Evolutionary conservation across 75 land plant species (phyloP), one percentile per base, ranked within the genome.

Genomic region (Chamaecyparis obtusa): DNA sequence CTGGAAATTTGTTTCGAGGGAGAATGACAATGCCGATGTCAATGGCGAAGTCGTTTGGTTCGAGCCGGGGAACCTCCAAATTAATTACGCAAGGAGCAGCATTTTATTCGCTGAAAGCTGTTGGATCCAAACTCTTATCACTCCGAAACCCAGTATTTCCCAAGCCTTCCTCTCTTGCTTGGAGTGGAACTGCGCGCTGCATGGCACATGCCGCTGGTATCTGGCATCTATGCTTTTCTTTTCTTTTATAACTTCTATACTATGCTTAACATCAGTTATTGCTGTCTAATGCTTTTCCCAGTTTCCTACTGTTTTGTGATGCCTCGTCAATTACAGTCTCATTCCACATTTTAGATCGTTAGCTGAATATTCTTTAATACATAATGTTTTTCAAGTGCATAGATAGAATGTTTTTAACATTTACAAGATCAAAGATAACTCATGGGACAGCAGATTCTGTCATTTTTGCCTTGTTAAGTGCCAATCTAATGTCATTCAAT

Each of bases 151-250:
- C 9, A 37, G 19, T 16, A 17, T 21, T 19, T 78, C 81, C 81
- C 43, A 78, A 39, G 39, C 83, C 83, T 10, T 24, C n/a, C 14
- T 72, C 69, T 78, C 21, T 46, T 81, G 83, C 83, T 21, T 81
- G 83, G 83, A 81, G 33, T n/a, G 83, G 83, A 46, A n/a, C 11
- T 3, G 48, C 83, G 8, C 83, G 83, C 83, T 81, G 83, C 83
- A 81, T 81, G 83, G 83, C 83, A 37, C 32, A 81, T 46, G 83
- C 83, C 24, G 83, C 83, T 43, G 48, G 83, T 81, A 81, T 44
- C 2, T 81, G 13, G 3, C 4, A 35, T 21, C 24, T 17, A 9
- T 75, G 78, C 11, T 75, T 75, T 75, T 15, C 14, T 33, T 35
- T 75, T 75, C 33, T 16, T 35, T 33, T 14, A 33, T 13, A 75